phyloP scores from a whole-genome alignment of 805 yeast genomes.

The Barnettozyma vustinii region DNA sequence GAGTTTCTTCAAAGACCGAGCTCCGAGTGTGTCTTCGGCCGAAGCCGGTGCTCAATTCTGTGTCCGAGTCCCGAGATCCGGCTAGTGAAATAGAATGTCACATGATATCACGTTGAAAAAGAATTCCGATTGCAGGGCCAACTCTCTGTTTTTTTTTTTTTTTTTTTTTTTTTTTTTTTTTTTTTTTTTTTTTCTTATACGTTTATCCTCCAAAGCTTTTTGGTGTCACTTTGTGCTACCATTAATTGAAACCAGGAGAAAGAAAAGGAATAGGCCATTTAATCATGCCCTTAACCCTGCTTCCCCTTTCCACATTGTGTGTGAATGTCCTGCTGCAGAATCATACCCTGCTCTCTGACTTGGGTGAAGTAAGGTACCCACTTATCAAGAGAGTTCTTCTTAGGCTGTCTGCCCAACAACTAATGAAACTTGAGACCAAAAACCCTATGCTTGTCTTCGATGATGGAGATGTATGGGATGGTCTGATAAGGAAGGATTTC shows the following conservation, averaged over 20 bases:
- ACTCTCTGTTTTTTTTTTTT: too few relatives aligned
- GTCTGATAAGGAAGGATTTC: slow-evolving; percentile 28
- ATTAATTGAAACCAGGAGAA: background rate
- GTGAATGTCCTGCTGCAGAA: slow-evolving; percentile 19
- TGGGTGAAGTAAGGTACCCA: slow-evolving; percentile 30
- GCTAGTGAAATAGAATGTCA: background rate
- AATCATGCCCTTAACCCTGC: background rate
- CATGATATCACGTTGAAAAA: background rate
- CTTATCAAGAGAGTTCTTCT: slow-evolving; percentile 26
- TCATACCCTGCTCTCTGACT: slow-evolving; percentile 18
- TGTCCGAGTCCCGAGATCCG: background rate
- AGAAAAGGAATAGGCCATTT: background rate
- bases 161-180: too few relatives aligned
- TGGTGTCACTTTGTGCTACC: background rate
- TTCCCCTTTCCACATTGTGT: slow-evolving; percentile 20
- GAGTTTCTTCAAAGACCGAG: too few relatives aligned
- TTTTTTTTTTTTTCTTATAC: too few relatives aligned
- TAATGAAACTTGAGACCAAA: slow-evolving; percentile 26
- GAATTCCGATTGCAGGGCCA: too few relatives aligned
- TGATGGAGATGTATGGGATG: slow-evolving; percentile 34
- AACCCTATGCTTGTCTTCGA: slow-evolving; percentile 32
- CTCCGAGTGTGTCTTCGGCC: too few relatives aligned
- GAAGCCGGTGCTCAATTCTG: too few relatives aligned
- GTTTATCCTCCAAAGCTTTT: background rate
- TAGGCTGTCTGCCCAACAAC: slow-evolving; percentile 28